Evolutionary conservation across 306 rosid genomes (phyloP).

Genomic region (Ochetophila trinervis): DNA sequence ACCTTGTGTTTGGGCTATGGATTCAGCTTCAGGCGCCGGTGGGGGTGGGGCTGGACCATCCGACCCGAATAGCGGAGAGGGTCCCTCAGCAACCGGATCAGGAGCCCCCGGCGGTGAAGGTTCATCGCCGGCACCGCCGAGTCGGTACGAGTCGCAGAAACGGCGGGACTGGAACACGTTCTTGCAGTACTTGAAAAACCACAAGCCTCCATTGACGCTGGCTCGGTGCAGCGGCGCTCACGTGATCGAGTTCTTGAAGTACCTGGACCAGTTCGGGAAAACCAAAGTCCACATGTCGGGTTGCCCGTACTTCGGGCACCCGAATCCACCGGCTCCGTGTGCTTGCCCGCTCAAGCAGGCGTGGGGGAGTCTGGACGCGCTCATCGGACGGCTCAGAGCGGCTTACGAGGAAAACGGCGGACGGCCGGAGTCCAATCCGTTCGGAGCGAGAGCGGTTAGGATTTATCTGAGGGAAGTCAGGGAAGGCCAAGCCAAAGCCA

Average conservation of each 20-base stretch:
- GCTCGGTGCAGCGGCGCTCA: conserved; percentile 97
- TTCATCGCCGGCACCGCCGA: conserved; percentile 55
- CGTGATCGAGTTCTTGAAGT: conserved; percentile 87
- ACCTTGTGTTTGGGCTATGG: conserved; percentile 24
- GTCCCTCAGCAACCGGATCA: conserved; percentile 1
- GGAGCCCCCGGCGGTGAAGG: no score
- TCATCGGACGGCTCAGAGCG: conserved; percentile 89
- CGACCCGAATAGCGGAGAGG: not conserved
- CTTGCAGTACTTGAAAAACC: conserved; percentile 80
- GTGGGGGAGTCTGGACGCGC: conserved; percentile 89
- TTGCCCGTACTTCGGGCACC: conserved; percentile 81
- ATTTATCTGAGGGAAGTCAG: conserved; percentile 84
- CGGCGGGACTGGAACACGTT: conserved; percentile 97
- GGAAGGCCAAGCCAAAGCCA: conserved; percentile 83
- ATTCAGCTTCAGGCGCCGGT: conserved; percentile 48
- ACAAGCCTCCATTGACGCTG: conserved; percentile 88
- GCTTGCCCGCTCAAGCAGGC: conserved; percentile 85
- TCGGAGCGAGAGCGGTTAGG: conserved; percentile 74
- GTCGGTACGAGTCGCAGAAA: conserved; percentile 94
- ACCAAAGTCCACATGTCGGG: conserved; percentile 77
- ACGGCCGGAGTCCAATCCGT: conserved; percentile 80
- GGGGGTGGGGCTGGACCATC: not conserved
- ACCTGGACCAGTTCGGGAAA: conserved; percentile 90
- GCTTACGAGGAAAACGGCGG: conserved; percentile 97
- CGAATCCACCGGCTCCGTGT: conserved; percentile 81